Evolutionary conservation across 176 grass and related monocot species (phyloP).

Genomic region (Oryza meyeriana): DNA sequence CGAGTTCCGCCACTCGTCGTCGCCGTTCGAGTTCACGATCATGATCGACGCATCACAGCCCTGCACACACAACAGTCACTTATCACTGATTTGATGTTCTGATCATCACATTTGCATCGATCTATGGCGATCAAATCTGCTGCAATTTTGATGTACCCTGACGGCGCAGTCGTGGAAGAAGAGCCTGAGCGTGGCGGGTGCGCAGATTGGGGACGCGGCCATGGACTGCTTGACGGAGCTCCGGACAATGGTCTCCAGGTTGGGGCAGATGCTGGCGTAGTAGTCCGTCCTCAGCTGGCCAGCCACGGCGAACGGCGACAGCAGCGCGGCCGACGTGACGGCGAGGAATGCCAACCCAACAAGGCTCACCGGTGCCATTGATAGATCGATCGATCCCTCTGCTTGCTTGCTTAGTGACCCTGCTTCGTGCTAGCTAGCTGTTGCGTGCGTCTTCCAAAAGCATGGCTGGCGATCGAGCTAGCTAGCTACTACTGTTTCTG

Average conservation of each 20-base stretch:
- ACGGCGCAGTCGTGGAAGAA: constrained; percentile 82
- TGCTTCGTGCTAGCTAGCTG: neutral
- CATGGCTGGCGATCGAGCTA: neutral
- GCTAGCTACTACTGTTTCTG: neutral
- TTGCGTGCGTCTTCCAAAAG: constrained; percentile 32
- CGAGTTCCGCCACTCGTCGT: constrained; percentile 57
- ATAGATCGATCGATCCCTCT: neutral
- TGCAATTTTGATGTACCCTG: constrained; percentile 15
- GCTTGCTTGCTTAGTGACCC: constrained; percentile 5
- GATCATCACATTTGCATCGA: neutral
- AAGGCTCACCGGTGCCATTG: constrained; percentile 28
- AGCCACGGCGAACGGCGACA: neutral
- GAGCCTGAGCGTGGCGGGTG: constrained; percentile 49
- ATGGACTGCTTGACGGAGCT: constrained; percentile 38
- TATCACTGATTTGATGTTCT: neutral
- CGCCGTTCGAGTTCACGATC: constrained; percentile 47
- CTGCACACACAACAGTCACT: neutral
- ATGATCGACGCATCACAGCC: constrained; percentile 77
- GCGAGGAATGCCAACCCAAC: neutral
- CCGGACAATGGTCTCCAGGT: constrained; percentile 51
- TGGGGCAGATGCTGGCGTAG: constrained; percentile 52
- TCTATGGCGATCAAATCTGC: neutral
- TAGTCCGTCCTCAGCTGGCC: constrained; percentile 29
- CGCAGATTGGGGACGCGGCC: constrained; percentile 36
- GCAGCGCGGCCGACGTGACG: neutral